Base-by-base conservation (phyloP, 1,284 basidiomycete genomes). In the Psilocybe mexicana region DNA sequence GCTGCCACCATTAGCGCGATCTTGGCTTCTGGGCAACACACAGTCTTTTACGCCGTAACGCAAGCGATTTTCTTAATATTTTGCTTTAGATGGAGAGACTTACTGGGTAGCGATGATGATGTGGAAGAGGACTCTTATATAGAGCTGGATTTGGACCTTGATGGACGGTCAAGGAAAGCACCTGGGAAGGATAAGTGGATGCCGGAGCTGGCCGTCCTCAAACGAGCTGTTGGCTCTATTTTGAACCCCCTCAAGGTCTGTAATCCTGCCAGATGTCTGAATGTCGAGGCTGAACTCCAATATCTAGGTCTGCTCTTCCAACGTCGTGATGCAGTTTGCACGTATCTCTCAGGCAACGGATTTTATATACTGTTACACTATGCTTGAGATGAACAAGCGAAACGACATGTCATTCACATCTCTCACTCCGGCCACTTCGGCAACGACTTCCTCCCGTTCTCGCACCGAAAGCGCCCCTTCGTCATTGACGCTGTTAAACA, bases 1-100 rank as follows among this genome's bases (percentile, higher is more conserved):
- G 71, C 67, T 26, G 69, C 66, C 1, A 72, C 74, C 1, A 70
- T 69, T 28, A 69, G 70, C 6, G 67, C 62, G 2, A 64, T 66
- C 4, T 60, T 64, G 28, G 61, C 69, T 3, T 65, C 69, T 8
- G 76, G 77, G 25, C 84, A 90, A 55, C 84, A 89, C 66, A 82
- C 80, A 30, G 83, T 96, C 25, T 98, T 98, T 72, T 99, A 98
- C 72, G 94, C 96, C 4, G 90, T 98, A 33, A 79, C 88, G 0
- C 97, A 99, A 70, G 92, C 96, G 0, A 85, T 95, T 5, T 97
- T 99, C 72, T 84, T 99, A 67, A 94, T 99, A 62, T 99, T 99
- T 73, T 99, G 97, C 74, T 99, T 99, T 78, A 81, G 96, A 18
- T 99, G 96, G 96, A 79, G 93, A 61, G 94, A 96, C 66, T 76